Evolutionary conservation across 2,329 filamentous ascomycete species (phyloP).

Genomic region (Sclerotinia nivalis): DNA sequence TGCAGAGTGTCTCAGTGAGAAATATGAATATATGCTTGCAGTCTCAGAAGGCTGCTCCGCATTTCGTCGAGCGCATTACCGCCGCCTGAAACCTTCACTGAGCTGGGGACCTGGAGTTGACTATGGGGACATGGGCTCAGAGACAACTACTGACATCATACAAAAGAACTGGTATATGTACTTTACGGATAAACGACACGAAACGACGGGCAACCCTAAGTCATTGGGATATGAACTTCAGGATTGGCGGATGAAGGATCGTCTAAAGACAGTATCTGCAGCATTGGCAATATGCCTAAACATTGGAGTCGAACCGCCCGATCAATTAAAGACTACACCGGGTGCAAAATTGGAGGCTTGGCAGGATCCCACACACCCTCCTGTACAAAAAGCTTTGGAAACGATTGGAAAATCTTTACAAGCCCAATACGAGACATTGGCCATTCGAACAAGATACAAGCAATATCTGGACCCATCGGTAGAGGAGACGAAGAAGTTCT

Average conservation of each 20-base stretch:
- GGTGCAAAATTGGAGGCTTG: slow-evolving; percentile 94
- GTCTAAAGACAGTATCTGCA: slow-evolving; percentile 94
- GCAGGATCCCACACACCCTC: slow-evolving; percentile 85
- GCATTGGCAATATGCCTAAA: slow-evolving; percentile 94
- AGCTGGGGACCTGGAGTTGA: background rate
- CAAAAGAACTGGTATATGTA: slow-evolving; percentile 99
- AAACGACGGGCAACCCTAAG: slow-evolving; percentile 87
- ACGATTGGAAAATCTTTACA: slow-evolving; percentile 96
- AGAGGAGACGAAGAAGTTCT: slow-evolving; percentile 96
- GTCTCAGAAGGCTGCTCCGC: background rate
- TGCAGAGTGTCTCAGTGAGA: background rate
- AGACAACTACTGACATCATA: slow-evolving; percentile 30
- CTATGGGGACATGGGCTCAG: background rate
- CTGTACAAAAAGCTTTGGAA: slow-evolving; percentile 82
- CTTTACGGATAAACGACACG: slow-evolving; percentile 96
- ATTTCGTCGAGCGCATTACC: background rate
- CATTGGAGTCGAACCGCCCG: slow-evolving; percentile 94
- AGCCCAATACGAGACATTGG: slow-evolving; percentile 92
- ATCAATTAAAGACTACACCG: slow-evolving; percentile 93
- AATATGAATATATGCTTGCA: background rate
- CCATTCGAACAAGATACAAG: slow-evolving; percentile 94
- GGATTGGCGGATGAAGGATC: slow-evolving; percentile 97
- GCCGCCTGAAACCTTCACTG: background rate
- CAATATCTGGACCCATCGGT: slow-evolving; percentile 95
- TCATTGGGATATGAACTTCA: slow-evolving; percentile 66